Conservation (phyloP, 2,329 filamentous ascomycete species). For the Huntiella savannae region DNA sequence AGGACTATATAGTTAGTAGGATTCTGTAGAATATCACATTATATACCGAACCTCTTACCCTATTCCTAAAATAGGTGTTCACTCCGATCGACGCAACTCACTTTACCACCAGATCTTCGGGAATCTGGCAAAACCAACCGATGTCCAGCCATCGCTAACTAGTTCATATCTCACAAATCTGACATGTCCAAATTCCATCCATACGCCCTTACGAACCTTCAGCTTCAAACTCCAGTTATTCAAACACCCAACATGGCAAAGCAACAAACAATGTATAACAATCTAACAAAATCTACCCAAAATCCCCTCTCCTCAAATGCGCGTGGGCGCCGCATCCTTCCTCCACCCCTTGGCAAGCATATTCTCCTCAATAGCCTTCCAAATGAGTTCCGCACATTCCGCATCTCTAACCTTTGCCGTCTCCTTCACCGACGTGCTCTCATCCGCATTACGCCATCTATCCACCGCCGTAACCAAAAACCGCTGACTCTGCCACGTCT, state of each 20-base stretch:
- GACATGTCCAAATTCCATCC: no score
- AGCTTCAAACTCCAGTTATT: neutral
- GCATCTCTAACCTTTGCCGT: constrained; percentile 61
- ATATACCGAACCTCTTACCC: no score
- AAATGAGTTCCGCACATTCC: constrained; percentile 83
- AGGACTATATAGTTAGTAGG: no score
- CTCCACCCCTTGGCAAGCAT: constrained; percentile 79
- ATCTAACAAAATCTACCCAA: neutral
- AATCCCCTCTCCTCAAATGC: constrained; percentile 20
- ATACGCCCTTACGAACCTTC: no score
- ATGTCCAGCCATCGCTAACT: no score
- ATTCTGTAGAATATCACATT: no score
- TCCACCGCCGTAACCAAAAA: constrained; percentile 69
- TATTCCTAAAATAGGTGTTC: no score
- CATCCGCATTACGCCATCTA: constrained; percentile 44
- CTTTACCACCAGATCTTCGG: no score
- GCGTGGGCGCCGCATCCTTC: constrained; percentile 44
- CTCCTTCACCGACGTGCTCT: constrained; percentile 22
- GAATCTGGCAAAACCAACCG: no score
- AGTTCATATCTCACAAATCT: no score
- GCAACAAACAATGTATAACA: neutral
- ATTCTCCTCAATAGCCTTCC: constrained; percentile 70
- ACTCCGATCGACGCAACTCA: no score
- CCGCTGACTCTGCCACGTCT: constrained; percentile 59
- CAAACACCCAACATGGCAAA: neutral